phyloP scores from a whole-genome alignment of 2,329 filamentous ascomycete genomes.

The Cladosporium sp. region DNA sequence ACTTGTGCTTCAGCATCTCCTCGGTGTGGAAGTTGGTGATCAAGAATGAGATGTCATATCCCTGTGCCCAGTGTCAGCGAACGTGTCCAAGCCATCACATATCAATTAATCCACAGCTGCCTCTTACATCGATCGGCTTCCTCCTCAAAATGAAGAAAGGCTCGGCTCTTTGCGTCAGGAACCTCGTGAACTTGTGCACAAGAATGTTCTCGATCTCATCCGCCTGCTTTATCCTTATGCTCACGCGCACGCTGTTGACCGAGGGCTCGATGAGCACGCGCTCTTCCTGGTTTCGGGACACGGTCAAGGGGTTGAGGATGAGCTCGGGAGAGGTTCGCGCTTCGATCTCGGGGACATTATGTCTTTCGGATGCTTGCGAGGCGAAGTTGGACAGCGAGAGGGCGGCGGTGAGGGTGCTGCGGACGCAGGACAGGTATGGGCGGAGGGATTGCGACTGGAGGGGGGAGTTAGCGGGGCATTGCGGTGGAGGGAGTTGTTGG shows the following conservation, averaged over 20 bases:
- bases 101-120: no score
- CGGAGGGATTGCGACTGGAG: slow-evolving; percentile 93
- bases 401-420: slow-evolving; percentile 88
- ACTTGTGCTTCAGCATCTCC: slow-evolving; percentile 97
- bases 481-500: not conserved
- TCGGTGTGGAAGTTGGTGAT: slow-evolving; percentile 99
- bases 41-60: slow-evolving; percentile 97
- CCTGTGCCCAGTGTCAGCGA: no score
- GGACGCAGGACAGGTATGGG: slow-evolving; percentile 93
- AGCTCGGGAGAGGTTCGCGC: slow-evolving; percentile 90
- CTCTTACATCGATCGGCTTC: slow-evolving; percentile 90
- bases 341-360: slow-evolving; percentile 98
- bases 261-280: slow-evolving; percentile 92
- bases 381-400: slow-evolving; percentile 96
- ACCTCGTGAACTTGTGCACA: slow-evolving; percentile 97
- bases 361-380: slow-evolving; percentile 90
- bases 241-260: slow-evolving; percentile 94
- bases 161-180: slow-evolving; percentile 93
- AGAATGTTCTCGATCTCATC: slow-evolving; percentile 98
- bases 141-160: slow-evolving; percentile 94
- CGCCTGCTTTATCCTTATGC: slow-evolving; percentile 98
- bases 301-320: slow-evolving; percentile 81
- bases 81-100: no score
- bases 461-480: slow-evolving; percentile 9
- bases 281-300: slow-evolving; percentile 96